Conservation (phyloP, 139 green algal genomes). For the Chlorella sp. region DNA sequence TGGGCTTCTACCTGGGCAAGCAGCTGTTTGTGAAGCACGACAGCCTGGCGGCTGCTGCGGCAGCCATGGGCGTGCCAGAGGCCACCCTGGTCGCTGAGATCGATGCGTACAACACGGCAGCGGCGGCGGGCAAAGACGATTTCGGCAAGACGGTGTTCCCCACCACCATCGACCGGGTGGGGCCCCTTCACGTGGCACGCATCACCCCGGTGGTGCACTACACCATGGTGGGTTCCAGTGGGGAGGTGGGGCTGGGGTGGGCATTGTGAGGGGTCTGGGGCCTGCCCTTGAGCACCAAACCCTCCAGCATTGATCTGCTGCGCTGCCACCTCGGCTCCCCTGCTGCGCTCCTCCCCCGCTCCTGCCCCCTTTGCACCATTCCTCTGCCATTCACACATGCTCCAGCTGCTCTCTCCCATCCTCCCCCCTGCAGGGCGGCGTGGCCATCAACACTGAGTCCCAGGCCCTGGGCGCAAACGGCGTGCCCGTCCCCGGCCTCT, state of each 20-base stretch:
- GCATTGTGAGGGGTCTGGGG: not conserved
- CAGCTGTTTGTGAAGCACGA: slow-evolving; percentile 61
- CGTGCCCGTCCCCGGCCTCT: slow-evolving; percentile 84
- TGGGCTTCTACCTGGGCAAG: slow-evolving; percentile 74
- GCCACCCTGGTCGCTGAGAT: slow-evolving; percentile 49
- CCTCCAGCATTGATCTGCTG: not conserved
- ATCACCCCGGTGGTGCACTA: slow-evolving; percentile 86
- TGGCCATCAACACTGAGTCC: slow-evolving; percentile 24
- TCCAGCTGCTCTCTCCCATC: no score
- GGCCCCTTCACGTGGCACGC: slow-evolving; percentile 49
- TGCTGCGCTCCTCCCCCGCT: no score
- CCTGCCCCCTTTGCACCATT: no score
- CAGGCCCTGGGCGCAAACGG: slow-evolving; percentile 26
- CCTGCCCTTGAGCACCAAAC: not conserved
- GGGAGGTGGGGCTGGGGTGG: not conserved
- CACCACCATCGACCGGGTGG: slow-evolving; percentile 26
- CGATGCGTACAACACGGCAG: slow-evolving; percentile 52
- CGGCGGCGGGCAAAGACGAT: slow-evolving; percentile 31
- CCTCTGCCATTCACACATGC: no score
- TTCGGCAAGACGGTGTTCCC: slow-evolving; percentile 75
- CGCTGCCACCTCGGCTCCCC: not conserved
- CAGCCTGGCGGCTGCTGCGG: slow-evolving; percentile 37
- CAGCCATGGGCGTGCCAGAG: slow-evolving; percentile 34
- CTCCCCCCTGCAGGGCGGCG: slow-evolving; percentile 31
- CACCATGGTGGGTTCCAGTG: slow-evolving; percentile 65